Conservation (phyloP, 805 yeast genomes). For the Wickerhamiella parazyma region DNA sequence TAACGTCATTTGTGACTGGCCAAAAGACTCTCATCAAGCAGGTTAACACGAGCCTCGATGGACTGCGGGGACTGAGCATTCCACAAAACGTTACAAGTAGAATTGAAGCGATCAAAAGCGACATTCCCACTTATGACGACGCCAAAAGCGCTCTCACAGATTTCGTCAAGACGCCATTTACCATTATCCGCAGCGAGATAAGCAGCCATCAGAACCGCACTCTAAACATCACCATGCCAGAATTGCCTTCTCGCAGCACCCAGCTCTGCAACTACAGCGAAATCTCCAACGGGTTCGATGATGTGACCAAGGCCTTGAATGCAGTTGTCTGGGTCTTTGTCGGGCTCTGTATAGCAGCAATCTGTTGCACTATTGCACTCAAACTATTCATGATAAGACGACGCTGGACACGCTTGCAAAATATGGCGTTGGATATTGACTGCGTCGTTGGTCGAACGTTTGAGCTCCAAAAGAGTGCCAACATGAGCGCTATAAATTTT, state of each 20-base stretch:
- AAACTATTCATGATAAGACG: constrained; percentile 8
- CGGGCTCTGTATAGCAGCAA: constrained; percentile 10
- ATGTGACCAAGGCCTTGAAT: background rate
- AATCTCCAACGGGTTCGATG: constrained; percentile 1
- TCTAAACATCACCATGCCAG: background rate
- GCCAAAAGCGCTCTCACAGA: constrained; percentile 46
- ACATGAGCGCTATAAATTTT: constrained; percentile 6
- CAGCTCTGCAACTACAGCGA: constrained; percentile 9
- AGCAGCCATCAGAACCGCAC: constrained; percentile 3
- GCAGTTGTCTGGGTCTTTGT: constrained; percentile 3
- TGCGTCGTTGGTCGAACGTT: constrained; percentile 4
- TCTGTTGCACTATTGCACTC: constrained; percentile 6
- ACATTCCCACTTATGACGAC: constrained; percentile 52
- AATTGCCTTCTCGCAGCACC: background rate
- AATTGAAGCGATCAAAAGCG: constrained; percentile 36
- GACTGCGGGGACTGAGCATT: constrained; percentile 46
- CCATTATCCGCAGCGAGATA: constrained; percentile 31
- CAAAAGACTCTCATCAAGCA: constrained; percentile 31
- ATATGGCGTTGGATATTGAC: constrained; percentile 8
- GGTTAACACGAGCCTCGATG: constrained; percentile 45
- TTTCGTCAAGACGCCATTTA: constrained; percentile 49
- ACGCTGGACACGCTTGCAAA: constrained; percentile 11
- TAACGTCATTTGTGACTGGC: constrained; percentile 44
- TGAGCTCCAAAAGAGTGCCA: constrained; percentile 3
- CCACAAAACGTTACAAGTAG: constrained; percentile 50